phyloP scores from a whole-genome alignment of 345 rosid genomes.

The Erucastrum elatum region DNA sequence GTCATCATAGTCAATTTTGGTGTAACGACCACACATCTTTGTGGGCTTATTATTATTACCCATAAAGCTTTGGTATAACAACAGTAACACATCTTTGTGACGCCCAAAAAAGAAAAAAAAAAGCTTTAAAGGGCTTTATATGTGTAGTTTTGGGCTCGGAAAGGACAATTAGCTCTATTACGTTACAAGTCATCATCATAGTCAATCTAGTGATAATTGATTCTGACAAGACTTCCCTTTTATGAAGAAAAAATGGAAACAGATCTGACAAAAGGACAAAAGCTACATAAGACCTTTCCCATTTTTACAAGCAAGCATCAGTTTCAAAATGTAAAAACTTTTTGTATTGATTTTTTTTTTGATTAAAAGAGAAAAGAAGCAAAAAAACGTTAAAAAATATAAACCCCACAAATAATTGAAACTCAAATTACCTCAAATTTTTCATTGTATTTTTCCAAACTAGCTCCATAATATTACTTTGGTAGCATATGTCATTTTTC shows the following conservation, averaged over 20 bases:
- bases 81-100: background rate
- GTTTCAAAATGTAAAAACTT: background rate
- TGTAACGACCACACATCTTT: background rate
- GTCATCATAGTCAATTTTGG: background rate
- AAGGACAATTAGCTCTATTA: background rate
- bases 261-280: constrained; percentile 20
- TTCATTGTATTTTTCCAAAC: background rate
- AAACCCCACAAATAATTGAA: background rate
- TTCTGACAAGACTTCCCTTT: background rate
- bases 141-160: background rate
- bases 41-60: background rate
- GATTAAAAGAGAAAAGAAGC: background rate
- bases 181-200: background rate
- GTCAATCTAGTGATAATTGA: background rate
- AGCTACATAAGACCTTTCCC: constrained; percentile 29
- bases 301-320: constrained; percentile 32
- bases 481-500: background rate
- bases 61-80: background rate
- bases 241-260: background rate
- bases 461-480: background rate
- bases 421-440: background rate
- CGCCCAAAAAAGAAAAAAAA: background rate
- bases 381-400: background rate
- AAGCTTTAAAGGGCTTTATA: background rate
- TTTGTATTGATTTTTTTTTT: background rate